Evolutionary conservation across 169 alveolate genomes (phyloP).

Genomic region (Cryptosporidium xiaoi): DNA sequence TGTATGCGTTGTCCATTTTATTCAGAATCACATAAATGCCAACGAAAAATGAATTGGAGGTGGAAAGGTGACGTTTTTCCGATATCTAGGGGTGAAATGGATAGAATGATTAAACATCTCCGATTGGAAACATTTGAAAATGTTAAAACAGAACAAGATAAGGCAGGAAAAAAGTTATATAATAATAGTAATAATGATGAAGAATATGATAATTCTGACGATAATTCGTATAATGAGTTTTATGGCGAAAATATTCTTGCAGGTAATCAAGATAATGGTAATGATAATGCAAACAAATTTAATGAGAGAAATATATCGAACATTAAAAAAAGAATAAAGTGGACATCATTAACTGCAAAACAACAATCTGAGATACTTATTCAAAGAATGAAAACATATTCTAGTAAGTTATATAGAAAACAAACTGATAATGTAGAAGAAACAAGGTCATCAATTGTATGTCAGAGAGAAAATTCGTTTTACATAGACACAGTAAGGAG

Average conservation of each 20-base stretch:
- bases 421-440: constrained; percentile 83
- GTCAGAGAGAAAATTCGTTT: constrained; percentile 98
- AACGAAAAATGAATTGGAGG: constrained; percentile 91
- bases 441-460: constrained; percentile 88
- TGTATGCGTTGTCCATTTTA: constrained; percentile 96
- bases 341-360: constrained; percentile 86
- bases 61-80: constrained; percentile 95
- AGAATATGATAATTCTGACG: constrained; percentile 22
- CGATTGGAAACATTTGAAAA: constrained; percentile 76
- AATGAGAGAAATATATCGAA: not conserved
- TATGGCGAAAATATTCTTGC: not conserved
- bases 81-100: constrained; percentile 85
- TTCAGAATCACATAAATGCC: constrained; percentile 88
- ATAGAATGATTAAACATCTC: constrained; percentile 63
- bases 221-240: not conserved
- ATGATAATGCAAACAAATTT: too few relatives aligned
- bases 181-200: constrained; percentile 5
- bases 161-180: not conserved
- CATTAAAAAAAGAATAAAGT: constrained; percentile 29
- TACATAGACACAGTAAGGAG: constrained; percentile 96
- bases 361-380: constrained; percentile 86
- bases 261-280: not conserved
- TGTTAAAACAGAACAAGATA: constrained; percentile 78
- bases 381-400: constrained; percentile 91
- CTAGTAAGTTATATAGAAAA: constrained; percentile 83